Evolutionary conservation across 495 filamentous ascomycete genomes (phyloP), one percentile per base, ranked within the genome.

Genomic region (Zalerion maritima): DNA sequence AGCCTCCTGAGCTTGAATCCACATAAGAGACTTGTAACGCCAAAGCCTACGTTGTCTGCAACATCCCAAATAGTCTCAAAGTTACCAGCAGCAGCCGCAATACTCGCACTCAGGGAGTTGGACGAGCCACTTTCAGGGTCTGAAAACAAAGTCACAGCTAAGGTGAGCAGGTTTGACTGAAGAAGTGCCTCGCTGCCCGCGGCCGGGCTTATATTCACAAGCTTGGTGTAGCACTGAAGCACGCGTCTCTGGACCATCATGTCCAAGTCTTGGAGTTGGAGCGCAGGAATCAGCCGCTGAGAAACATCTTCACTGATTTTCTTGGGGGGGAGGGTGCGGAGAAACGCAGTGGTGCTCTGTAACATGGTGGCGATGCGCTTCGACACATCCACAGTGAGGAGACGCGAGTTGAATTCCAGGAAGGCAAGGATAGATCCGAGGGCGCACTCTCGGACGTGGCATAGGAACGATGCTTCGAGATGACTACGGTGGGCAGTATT

Each of bases 1-100:
- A 91, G 62, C 5, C 65, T 64, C 38, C 68, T 69, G 16, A 81
- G 57, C 31, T 78, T 69, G 47, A 89, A 82, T 2, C 83, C 81
- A 15, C 73, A 61, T 4, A 92, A 71, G 18, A 94, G 61, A 12
- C 87, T 81, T 9, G 81, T 89, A 11, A 96, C 73, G 1, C 89
- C 89, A 54, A 91, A 96, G 1, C 83, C 89, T 37, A 74, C 82
- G 47, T 94, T 96, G 47, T 99, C 89, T 9, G 75, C 81, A 21
- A 91, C 67, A 31, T 96, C 89, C 89, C 89, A 99, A 13, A 99
- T 67, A 2, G 67, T 80, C 35, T 99, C 89, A 43, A 96, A 94
- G 17, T 71, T 78, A 0, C 78, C 81, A 3, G 82, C 77, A n/a
- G 87, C 79, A 36, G 72, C 87, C 3, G 86, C 87, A 42, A 99